Conservation (phyloP, 305 asterid species). For the Fraxinus sp. region DNA sequence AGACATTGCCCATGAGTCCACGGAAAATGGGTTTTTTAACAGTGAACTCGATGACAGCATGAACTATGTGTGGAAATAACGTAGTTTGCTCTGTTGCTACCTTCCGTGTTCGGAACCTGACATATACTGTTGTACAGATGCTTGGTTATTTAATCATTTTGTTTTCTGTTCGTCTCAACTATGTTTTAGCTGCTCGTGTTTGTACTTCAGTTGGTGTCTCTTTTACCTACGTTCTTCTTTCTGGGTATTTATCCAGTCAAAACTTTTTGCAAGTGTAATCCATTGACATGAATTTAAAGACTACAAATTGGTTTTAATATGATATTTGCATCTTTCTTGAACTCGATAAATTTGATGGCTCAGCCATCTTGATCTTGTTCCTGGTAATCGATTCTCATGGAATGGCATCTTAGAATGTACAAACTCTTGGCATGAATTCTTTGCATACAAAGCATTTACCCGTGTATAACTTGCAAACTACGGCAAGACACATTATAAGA, state of each 20-base stretch:
- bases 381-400: background rate
- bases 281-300: constrained; percentile 28
- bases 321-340: background rate
- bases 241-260: constrained; percentile 23
- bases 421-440: background rate
- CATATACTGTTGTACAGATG: constrained; percentile 44
- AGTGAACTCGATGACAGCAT: constrained; percentile 66
- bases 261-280: constrained; percentile 42
- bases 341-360: background rate
- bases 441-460: background rate
- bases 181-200: constrained; percentile 34
- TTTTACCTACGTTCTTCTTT: background rate
- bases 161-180: constrained; percentile 8
- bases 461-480: background rate
- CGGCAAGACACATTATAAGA: background rate
- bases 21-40: constrained; percentile 67
- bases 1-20: constrained; percentile 63
- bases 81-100: constrained; percentile 19
- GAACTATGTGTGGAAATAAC: constrained; percentile 68
- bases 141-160: constrained; percentile 3
- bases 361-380: background rate
- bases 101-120: constrained; percentile 20
- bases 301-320: constrained; percentile 4
- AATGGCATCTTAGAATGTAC: background rate
- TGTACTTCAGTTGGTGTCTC: constrained; percentile 26